Percentiles rank a stretch among this genome's conserved stretches.
Conservation (phyloP, 164 flowering plant species). For the Echeveria elegans region DNA sequence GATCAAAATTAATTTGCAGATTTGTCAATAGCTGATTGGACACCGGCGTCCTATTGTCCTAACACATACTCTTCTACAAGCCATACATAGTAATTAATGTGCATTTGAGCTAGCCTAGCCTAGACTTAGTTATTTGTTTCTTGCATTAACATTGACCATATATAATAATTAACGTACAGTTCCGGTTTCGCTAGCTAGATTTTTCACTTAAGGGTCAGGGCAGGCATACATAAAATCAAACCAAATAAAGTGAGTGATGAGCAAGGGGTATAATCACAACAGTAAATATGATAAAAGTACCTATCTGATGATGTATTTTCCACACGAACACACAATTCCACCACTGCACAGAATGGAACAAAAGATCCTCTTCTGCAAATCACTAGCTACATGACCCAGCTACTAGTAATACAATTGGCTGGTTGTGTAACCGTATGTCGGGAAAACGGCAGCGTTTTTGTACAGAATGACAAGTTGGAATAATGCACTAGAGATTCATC, state of each 20-base stretch:
- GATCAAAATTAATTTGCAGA: no score
- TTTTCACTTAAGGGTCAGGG: no score
- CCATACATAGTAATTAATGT: no score
- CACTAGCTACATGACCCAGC: not conserved
- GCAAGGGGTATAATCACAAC: not conserved
- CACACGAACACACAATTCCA: conserved; percentile 3
- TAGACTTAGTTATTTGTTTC: no score
- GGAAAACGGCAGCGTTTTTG: not conserved
- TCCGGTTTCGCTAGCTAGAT: no score
- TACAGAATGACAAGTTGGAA: not conserved
- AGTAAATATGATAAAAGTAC: conserved; percentile 4
- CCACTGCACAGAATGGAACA: conserved; percentile 1
- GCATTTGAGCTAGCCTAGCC: no score
- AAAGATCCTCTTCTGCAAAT: not conserved
- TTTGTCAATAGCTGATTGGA: no score
- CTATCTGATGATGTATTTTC: conserved; percentile 1
- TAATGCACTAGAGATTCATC: not conserved
- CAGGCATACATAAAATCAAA: no score
- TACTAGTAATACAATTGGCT: not conserved
- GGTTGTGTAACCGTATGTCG: not conserved
- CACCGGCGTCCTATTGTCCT: no score
- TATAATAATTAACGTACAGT: no score
- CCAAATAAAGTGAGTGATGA: not conserved
- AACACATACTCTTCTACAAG: no score
- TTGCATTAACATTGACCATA: no score